Evolutionary conservation across 2,329 filamentous ascomycete genomes (phyloP).

Genomic region (Penicillium oxalicum): DNA sequence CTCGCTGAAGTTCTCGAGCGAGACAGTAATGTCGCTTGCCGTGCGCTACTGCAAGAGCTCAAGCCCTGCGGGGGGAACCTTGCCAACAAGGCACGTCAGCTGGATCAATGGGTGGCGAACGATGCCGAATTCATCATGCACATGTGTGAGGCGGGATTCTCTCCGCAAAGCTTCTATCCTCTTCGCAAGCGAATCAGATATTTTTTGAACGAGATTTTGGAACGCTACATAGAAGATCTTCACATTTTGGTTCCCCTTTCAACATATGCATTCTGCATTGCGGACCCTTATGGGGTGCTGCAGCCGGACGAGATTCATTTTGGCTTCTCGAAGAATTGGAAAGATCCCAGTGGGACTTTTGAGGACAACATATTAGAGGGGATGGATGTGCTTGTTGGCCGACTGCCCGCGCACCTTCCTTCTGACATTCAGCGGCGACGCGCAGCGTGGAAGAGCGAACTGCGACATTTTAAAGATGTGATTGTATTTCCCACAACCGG

Average conservation of each 20-base stretch:
- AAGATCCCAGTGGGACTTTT: slow-evolving; percentile 31
- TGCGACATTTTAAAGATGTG: slow-evolving; percentile 52
- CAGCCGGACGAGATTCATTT: slow-evolving; percentile 52
- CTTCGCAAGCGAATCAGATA: slow-evolving; percentile 37
- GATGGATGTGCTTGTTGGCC: slow-evolving; percentile 50
- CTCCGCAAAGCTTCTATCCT: slow-evolving; percentile 36
- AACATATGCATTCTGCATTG: slow-evolving; percentile 52
- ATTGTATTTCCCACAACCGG: slow-evolving; percentile 53
- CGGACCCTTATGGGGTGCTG: slow-evolving; percentile 50
- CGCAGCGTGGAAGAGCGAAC: slow-evolving; percentile 45
- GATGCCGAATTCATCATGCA: slow-evolving; percentile 33
- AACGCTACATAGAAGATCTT: slow-evolving; percentile 42
- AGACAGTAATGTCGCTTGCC: slow-evolving; percentile 31
- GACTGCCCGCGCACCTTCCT: slow-evolving; percentile 51
- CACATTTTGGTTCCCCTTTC: slow-evolving; percentile 47
- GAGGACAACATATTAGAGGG: slow-evolving; percentile 43
- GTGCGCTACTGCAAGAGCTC: slow-evolving; percentile 33
- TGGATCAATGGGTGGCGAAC: slow-evolving; percentile 34
- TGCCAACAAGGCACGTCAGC: slow-evolving; percentile 15
- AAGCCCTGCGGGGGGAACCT: slow-evolving; percentile 23
- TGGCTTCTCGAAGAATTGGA: slow-evolving; percentile 46
- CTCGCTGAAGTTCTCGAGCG: slow-evolving; percentile 34
- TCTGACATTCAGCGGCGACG: slow-evolving; percentile 55
- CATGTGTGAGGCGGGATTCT: slow-evolving; percentile 44
- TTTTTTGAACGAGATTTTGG: slow-evolving; percentile 37